Evolutionary conservation across 2,329 filamentous ascomycete genomes (phyloP).

Genomic region (Zymoseptoria tritici): DNA sequence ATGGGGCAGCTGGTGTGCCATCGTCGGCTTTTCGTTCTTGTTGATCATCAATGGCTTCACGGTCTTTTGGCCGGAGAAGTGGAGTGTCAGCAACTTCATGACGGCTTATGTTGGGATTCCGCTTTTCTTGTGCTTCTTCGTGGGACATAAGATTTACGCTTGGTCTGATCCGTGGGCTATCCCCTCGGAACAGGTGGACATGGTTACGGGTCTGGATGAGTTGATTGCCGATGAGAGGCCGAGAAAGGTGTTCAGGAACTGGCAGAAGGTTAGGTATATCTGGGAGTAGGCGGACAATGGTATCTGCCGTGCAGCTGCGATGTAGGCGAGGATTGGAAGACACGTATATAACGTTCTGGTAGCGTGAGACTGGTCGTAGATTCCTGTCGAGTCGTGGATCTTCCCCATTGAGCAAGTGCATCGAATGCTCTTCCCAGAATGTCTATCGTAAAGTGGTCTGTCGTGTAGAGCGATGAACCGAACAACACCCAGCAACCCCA

Average conservation of each 20-base stretch:
- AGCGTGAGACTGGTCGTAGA: neutral
- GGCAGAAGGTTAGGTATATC: constrained; percentile 31
- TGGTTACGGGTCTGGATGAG: constrained; percentile 38
- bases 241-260: constrained; percentile 19
- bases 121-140: constrained; percentile 51
- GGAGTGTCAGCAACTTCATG: constrained; percentile 56
- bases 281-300: constrained; percentile 10
- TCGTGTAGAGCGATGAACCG: neutral
- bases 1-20: constrained; percentile 56
- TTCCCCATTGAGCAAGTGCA: neutral
- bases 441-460: neutral
- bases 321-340: neutral
- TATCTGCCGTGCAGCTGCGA: neutral
- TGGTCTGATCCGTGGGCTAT: constrained; percentile 47
- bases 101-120: constrained; percentile 56
- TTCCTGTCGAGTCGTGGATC: neutral
- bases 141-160: constrained; percentile 43
- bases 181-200: constrained; percentile 44
- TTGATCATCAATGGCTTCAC: constrained; percentile 68
- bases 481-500: neutral
- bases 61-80: constrained; percentile 61
- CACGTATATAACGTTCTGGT: neutral
- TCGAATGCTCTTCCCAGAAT: neutral
- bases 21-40: constrained; percentile 54
- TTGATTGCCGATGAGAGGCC: constrained; percentile 29